Base-by-base conservation (phyloP, 345 rosid genomes). In the Citrus mangshanensis region DNA sequence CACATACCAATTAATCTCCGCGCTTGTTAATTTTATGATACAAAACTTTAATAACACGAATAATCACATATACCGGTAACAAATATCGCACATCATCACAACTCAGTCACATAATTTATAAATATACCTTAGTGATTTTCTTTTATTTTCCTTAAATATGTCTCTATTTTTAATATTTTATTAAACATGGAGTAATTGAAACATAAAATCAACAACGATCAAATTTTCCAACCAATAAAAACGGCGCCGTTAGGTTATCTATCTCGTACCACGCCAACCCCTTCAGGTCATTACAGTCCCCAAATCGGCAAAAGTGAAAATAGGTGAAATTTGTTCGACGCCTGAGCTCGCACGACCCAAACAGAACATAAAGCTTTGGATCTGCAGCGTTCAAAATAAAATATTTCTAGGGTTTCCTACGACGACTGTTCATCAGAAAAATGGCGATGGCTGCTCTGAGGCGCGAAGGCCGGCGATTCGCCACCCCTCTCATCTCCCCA, bases 381-480 rank as follows among this genome's bases (percentile, higher is more conserved):
- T 75, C 72, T 24, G 18, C 46, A 25, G 63, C 67, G 22, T 71
- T 55, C 59, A 22, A 19, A 6, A 9, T 46, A 12, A 46, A 13
- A 13, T 46, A 46, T 25, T 28, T 30, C 35, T 77, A 77, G 86
- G 75, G 72, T 85, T 73, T 60, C 40, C 7, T 18, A 12, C 34
- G 78, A 5, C 68, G 75, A 51, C 68, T 68, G 66, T 66, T 70
- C 56, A 82, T 66, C 58, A 79, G 19, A 82, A 75, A 88, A 77
- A 91, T 92, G 93, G 93, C 95, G 55, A 90, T 92, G 93, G 87
- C 95, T 83, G 88, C 88, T 70, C 74, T 92, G 85, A 88, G 91
- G 42, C 93, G 95, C 78, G 95, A 92, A 85, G 92, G 95, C 88
- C 88, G 91, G 89, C 92, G 95, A 16, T 85, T 92, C 78, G 85